A percentile compares a stretch with the other conserved stretches of the same genome.
These are phyloP conservation scores for Codiaeum variegatum DNA, from an alignment of 441 rosid species.

Conservation along the genomic window DNA sequence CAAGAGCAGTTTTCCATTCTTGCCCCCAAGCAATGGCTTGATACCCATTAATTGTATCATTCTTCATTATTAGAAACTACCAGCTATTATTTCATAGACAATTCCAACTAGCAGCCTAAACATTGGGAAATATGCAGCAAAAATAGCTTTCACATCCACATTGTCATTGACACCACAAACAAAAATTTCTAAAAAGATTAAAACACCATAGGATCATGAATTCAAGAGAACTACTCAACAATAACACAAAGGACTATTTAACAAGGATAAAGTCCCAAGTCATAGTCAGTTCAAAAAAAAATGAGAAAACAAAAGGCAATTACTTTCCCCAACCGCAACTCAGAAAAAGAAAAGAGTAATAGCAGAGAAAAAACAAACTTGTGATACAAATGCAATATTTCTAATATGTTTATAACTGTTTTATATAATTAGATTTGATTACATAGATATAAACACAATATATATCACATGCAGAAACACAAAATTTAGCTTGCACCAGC, in stretches of 20 bases:
- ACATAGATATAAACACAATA: slow-evolving; percentile 1
- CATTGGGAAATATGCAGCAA: neutral
- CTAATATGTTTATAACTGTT: neutral
- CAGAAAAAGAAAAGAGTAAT: neutral
- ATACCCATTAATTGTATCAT: neutral
- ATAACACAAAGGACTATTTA: neutral
- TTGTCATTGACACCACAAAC: neutral
- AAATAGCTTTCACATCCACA: neutral
- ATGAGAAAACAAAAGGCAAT: neutral
- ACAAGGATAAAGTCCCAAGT: neutral
- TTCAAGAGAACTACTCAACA: neutral
- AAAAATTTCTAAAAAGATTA: neutral
- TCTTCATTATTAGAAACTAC: neutral
- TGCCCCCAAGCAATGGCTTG: neutral
- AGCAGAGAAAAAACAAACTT: neutral
- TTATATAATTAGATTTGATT: too few species aligned
- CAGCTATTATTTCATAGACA: neutral
- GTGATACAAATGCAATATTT: neutral
- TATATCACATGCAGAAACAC: neutral
- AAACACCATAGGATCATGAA: neutral
- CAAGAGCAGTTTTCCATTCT: neutral
- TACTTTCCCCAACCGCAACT: neutral
- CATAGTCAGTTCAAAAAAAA: neutral
- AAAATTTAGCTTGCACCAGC: slow-evolving; percentile 12
- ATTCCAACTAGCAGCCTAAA: neutral